Evolutionary conservation across 345 rosid species (phyloP), one percentile per base, ranked within the genome.

Genomic region (Viola odorata): DNA sequence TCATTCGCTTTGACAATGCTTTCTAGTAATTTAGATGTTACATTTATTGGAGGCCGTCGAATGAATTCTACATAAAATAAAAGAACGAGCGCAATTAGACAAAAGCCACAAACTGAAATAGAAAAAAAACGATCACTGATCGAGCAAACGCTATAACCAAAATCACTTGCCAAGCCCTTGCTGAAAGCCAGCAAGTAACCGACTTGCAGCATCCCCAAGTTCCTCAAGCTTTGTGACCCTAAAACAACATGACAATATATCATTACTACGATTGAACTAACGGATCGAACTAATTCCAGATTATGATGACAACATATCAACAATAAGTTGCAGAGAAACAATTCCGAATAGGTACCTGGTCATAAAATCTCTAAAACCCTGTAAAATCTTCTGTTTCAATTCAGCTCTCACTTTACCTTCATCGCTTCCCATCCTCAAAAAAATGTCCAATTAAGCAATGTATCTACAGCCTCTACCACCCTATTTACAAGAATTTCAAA

Each of bases 201-300:
- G 73, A 68, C 72, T 62, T 57, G 83, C 88, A 16, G 53, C 62
- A 68, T 60, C 57, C 16, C 63, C 83, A 58, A 81, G 69, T 61
- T 86, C 87, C 69, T 89, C 92, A 65, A 84, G 83, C 60, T 82
- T 70, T 50, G 91, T 52, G 40, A 80, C 69, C 76, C 92, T 89
- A 53, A 6, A 44, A 64, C 47, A 66, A 50, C 57, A 37, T 10
- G 32, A 55, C 23, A 15, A 14, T 15, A 37, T n/a, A 38, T 4
- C 37, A n/a, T 59, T 8, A 16, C 3, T 0, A 63, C 12, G 40
- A 39, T 6, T 54, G 44, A 5, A 37, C 42, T n/a, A 10, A 23
- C 1, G 23, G 40, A 39, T 6, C 45, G 44, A 5, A 37, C 42
- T n/a, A 10, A 23, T 3, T 32, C 13, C 12, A 9, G 23, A 11